A percentile compares a stretch with the other conserved stretches of the same genome.
Conservation (phyloP, 2,329 filamentous ascomycete species). For the Ophiostoma perfectum region DNA sequence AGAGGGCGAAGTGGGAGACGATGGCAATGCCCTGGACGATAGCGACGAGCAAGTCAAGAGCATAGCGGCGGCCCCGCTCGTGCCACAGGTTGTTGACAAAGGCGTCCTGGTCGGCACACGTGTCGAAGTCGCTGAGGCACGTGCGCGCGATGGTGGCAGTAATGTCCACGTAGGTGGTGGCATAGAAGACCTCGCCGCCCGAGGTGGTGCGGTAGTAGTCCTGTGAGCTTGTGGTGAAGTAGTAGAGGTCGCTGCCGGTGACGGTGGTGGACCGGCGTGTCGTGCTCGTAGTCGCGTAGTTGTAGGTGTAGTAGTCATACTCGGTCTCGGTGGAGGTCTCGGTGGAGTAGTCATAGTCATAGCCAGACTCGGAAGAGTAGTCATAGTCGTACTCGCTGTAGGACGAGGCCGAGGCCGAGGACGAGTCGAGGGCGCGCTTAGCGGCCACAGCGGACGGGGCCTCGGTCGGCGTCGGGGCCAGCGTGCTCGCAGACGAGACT, state of each 20-base stretch:
- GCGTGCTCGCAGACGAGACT: neutral
- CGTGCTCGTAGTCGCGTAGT: neutral
- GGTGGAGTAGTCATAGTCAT: neutral
- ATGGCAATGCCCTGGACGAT: conserved; percentile 41
- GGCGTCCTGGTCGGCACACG: conserved; percentile 25
- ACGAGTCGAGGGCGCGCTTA: neutral
- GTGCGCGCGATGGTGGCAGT: conserved; percentile 11
- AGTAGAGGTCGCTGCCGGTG: neutral
- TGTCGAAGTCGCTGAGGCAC: conserved; percentile 17
- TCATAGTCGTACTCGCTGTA: neutral
- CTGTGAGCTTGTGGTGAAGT: no score
- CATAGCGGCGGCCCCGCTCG: conserved; percentile 2
- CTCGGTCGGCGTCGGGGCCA: neutral
- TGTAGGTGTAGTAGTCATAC: neutral
- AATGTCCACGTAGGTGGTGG: neutral
- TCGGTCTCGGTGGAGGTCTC: neutral
- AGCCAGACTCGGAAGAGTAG: neutral
- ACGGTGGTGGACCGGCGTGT: neutral
- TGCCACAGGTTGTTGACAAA: conserved; percentile 22
- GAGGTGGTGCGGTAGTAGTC: neutral
- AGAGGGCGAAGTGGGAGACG: conserved; percentile 36
- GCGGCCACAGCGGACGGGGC: neutral
- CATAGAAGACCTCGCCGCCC: neutral
- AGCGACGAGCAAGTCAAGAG: neutral
- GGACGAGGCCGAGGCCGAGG: neutral